Base-by-base conservation (phyloP, 2,329 filamentous ascomycete genomes). In the Ilyonectria destructans region DNA sequence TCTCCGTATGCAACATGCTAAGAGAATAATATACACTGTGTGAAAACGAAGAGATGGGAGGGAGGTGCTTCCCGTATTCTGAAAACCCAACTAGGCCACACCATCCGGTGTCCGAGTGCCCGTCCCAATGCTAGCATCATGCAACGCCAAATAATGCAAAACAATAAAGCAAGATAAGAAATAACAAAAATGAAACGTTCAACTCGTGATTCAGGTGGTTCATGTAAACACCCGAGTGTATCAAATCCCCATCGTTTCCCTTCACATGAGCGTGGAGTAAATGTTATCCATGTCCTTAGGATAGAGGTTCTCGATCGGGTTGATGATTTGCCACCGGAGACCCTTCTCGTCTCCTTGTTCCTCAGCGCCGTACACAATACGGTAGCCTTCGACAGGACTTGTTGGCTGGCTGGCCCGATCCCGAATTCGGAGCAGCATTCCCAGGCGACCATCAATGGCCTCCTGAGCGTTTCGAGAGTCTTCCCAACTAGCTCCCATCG, bases 401-500 rank as follows among this genome's bases (percentile, higher is more conserved):
- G 73, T 64, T 2, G 77, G 69, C 15, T 76, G 78, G 15, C 74
- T 74, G 26, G 76, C 77, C 15, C 75, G 76, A 23, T 81, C 79
- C 31, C 75, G 78, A 56, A 84, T 78, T 46, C 72, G 71, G 26
- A 74, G 76, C 43, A 85, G 64, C 62, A 76, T 75, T 58, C 78
- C 79, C 17, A 84, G 66, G 2, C 83, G 80, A 29, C 74, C 72
- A 29, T 82, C 79, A 51, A 91, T 84, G 3, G 84, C 82, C 33
- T 84, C 82, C 15, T 83, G 82, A 60, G 91, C 85, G 23, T 81
- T 80, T 45, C 83, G 81, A 2, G 88, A 87, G 65, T 87, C 88
- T 48, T 87, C 85, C 91, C 91, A 93, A 70, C 88, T 86, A 4
- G 79, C 80, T 3, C 85, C 83, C 40, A 92, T 82, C 61, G 89